A percentile compares a stretch with the other conserved stretches of the same genome.
These are phyloP conservation scores for Phytophthora parvispora DNA, from an alignment of 352 stramenopile genomes.

Conservation along the genomic window DNA sequence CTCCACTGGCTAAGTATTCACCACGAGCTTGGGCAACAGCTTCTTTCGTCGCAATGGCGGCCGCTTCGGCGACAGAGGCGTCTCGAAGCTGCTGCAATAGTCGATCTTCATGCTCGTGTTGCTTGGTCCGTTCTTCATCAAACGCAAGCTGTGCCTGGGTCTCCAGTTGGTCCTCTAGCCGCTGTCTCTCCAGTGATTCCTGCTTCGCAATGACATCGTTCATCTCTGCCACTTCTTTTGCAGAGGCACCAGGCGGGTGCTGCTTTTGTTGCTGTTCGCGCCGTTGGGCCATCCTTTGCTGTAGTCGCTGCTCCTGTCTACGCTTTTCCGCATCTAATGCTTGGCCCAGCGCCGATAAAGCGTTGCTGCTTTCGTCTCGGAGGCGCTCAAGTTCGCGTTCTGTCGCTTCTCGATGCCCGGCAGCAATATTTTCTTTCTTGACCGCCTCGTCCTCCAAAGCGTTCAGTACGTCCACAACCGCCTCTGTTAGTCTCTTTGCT, in stretches of 20 bases:
- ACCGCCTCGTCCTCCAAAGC: conserved; percentile 20
- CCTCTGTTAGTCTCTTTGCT: not conserved
- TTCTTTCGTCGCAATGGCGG: conserved; percentile 23
- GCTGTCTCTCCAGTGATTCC: conserved; percentile 22
- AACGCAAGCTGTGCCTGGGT: conserved; percentile 27
- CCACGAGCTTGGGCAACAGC: conserved; percentile 12
- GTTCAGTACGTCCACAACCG: conserved; percentile 12
- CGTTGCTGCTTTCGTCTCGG: conserved; percentile 24
- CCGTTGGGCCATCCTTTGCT: conserved; percentile 35
- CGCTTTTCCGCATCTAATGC: conserved; percentile 32
- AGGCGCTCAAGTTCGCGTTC: conserved; percentile 30
- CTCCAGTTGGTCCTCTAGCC: conserved; percentile 37
- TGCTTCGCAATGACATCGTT: conserved; percentile 29
- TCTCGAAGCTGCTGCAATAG: conserved; percentile 29
- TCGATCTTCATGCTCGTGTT: conserved; percentile 25
- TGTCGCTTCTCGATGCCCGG: conserved; percentile 2
- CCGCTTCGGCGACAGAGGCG: conserved; percentile 16
- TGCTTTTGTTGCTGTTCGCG: conserved; percentile 27
- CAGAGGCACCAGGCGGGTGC: conserved; percentile 14
- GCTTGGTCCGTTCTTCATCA: conserved; percentile 28
- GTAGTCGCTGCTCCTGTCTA: conserved; percentile 33
- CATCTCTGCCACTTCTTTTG: conserved; percentile 26
- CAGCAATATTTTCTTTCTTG: conserved; percentile 1
- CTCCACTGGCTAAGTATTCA: conserved; percentile 8
- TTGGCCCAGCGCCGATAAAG: conserved; percentile 14